Percentiles rank a stretch among this genome's conserved stretches.
Evolutionary conservation across 2,329 filamentous ascomycete genomes (phyloP).

Genomic region (Rutstroemia sydowiana): DNA sequence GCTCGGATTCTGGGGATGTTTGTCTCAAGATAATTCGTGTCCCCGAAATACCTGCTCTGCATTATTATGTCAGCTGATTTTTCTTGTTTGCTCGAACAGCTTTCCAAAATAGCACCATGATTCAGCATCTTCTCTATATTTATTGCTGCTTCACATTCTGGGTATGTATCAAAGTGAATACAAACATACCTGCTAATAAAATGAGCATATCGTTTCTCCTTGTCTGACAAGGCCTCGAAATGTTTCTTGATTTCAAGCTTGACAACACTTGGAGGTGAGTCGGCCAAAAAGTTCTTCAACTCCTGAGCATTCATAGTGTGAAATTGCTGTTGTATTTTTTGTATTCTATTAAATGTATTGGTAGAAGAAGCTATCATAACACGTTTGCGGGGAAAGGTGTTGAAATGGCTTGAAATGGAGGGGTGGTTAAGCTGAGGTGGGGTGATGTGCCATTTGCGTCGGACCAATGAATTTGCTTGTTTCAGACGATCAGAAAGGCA

Average conservation of each 20-base stretch:
- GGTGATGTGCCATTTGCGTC: background rate
- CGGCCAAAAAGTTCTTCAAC: conserved; percentile 75
- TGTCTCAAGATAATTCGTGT: conserved; percentile 74
- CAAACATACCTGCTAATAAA: conserved; percentile 66
- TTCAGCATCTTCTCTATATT: too few relatives aligned
- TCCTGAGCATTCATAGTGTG: conserved; percentile 49
- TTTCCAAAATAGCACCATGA: too few relatives aligned
- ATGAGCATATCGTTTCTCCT: conserved; percentile 87
- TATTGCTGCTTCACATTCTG: too few relatives aligned
- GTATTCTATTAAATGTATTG: conserved; percentile 19
- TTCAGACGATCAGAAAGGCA: too few relatives aligned
- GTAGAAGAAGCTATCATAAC: conserved; percentile 11
- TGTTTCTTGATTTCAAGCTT: conserved; percentile 86
- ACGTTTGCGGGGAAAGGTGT: background rate
- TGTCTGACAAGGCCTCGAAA: conserved; percentile 68
- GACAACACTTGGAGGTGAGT: conserved; percentile 83
- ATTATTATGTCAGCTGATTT: background rate
- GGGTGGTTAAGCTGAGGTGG: conserved; percentile 6
- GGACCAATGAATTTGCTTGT: too few relatives aligned
- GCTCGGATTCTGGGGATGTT: conserved; percentile 72
- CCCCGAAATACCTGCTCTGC: conserved; percentile 68
- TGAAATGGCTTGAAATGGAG: background rate
- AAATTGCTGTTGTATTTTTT: conserved; percentile 19
- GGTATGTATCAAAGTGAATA: background rate
- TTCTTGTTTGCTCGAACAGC: background rate